Base-by-base conservation (phyloP, 1,139 yeast genomes). In the Zygoascus sp. region DNA sequence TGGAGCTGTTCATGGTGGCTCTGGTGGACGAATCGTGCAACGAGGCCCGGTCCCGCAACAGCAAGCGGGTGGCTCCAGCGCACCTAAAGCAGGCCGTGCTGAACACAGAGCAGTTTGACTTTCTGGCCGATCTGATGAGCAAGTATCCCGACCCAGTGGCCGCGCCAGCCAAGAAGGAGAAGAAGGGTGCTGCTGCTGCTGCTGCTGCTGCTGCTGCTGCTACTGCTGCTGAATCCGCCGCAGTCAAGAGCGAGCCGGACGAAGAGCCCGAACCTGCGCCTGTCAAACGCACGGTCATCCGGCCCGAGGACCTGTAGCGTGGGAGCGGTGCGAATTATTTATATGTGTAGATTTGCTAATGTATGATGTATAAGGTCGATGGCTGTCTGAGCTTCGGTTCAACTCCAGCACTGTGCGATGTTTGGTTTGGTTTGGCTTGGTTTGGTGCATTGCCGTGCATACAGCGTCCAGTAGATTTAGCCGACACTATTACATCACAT, bases 61-160 rank as follows among this genome's bases (percentile, higher is more conserved):
- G 83, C 28, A 84, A 86, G 61, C 77, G 96, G 57, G 87, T 92
- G 11, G 80, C 83, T 30, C 92, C 95, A 0, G 80, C 85, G 37
- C 94, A 89, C 57, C 77, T 92, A 51, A 81, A 88, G 58, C 79
- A 82, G 48, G 96, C 97, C 0, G 89, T 92, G 32, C 79, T 82
- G 64, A 76, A 76, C 47, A 88, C 88, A 49, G 98, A 92, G 64
- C 90, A 85, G 63, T 92, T 92, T 68, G 98, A 92, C 67, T 92
- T 92, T 60, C 69, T 88, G 60, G 84, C 83, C 45, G 95, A 86
- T 49, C 76, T 79, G 7, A 83, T 82, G 56, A 80, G 75, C 46
- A 81, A 81, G 67, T 80, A 81, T 51, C 72, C 72, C 13, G 65
- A 66, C 48, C 68, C 68, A 17, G 65, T 66, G 10, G 50, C 56